Evolutionary conservation across 352 stramenopile species (phyloP).

Genomic region (Phytophthora boehmeriae): DNA sequence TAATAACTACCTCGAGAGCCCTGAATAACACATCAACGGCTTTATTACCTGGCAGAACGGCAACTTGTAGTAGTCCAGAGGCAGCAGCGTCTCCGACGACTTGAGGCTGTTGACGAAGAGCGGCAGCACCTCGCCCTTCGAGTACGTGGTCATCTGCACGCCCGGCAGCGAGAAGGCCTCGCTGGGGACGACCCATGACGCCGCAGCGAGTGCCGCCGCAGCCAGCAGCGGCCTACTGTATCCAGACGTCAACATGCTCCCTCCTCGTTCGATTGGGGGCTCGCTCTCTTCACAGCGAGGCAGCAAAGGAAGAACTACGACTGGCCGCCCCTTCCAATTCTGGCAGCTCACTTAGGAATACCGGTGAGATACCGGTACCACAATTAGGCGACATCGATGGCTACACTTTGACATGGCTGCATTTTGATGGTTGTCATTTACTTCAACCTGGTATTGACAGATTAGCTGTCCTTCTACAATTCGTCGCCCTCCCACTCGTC

Average conservation of each 20-base stretch:
- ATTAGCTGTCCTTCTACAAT: conserved; percentile 30
- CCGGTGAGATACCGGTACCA: background rate
- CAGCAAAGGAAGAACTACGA: background rate
- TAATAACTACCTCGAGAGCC: conserved; percentile 1
- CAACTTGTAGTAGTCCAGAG: conserved; percentile 98
- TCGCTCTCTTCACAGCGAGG: background rate
- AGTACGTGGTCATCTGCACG: conserved; percentile 91
- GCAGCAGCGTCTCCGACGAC: conserved; percentile 95
- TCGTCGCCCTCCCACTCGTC: conserved; percentile 73
- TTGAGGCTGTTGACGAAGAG: conserved; percentile 96
- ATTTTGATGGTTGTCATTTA: too few species aligned
- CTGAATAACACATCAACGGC: background rate
- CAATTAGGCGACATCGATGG: background rate
- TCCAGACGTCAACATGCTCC: too few species aligned
- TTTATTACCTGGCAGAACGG: conserved; percentile 91
- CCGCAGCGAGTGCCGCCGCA: conserved; percentile 21
- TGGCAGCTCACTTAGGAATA: background rate
- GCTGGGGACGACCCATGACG: conserved; percentile 8
- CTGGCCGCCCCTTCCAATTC: background rate
- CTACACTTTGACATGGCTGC: too few species aligned
- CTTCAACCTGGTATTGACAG: too few species aligned
- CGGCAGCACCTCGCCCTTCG: conserved; percentile 82
- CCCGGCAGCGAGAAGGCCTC: conserved; percentile 78
- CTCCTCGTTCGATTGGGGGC: too few species aligned
- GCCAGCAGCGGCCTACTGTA: conserved; percentile 29